phyloP scores from a whole-genome alignment of 192 early-diverging fungal species.

The Tieghemiomyces parasiticus region DNA sequence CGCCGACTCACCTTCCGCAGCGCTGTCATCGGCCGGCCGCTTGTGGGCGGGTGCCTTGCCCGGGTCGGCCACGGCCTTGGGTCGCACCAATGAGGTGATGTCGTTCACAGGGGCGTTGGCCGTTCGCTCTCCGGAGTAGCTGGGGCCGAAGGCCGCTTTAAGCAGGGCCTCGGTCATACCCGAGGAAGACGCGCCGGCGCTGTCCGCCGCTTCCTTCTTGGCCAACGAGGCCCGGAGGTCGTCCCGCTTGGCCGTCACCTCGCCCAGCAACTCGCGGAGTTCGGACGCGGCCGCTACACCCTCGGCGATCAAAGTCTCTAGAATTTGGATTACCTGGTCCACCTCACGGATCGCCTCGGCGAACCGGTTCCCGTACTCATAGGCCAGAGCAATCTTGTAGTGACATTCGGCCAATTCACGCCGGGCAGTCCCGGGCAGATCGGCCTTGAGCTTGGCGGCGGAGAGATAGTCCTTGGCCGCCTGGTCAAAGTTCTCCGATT shows the following conservation, averaged over 20 bases:
- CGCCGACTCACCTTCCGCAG: too few relatives aligned
- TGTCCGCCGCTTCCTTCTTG: neutral
- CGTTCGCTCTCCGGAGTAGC: neutral
- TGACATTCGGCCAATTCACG: conserved; percentile 31
- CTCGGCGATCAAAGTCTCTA: conserved; percentile 6
- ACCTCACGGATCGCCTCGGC: conserved; percentile 22
- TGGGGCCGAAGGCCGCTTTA: neutral
- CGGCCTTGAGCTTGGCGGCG: conserved; percentile 21
- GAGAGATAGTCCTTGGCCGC: conserved; percentile 22
- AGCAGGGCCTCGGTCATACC: neutral
- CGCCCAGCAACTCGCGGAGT: neutral
- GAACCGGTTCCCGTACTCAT: conserved; percentile 28
- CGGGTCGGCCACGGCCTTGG: neutral
- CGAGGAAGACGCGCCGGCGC: too few relatives aligned
- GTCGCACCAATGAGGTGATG: conserved; percentile 1
- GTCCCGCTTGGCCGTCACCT: neutral
- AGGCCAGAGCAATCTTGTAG: conserved; percentile 31
- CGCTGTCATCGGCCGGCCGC: too few relatives aligned
- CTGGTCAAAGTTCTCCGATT: conserved; percentile 50
- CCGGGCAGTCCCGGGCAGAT: conserved; percentile 18
- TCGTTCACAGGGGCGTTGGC: neutral
- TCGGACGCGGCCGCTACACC: neutral
- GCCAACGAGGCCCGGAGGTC: neutral
- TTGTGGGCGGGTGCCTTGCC: too few relatives aligned
- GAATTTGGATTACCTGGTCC: conserved; percentile 24